Evolutionary conservation across 2,329 filamentous ascomycete genomes (phyloP).

Genomic region (Xylariaceae sp.): DNA sequence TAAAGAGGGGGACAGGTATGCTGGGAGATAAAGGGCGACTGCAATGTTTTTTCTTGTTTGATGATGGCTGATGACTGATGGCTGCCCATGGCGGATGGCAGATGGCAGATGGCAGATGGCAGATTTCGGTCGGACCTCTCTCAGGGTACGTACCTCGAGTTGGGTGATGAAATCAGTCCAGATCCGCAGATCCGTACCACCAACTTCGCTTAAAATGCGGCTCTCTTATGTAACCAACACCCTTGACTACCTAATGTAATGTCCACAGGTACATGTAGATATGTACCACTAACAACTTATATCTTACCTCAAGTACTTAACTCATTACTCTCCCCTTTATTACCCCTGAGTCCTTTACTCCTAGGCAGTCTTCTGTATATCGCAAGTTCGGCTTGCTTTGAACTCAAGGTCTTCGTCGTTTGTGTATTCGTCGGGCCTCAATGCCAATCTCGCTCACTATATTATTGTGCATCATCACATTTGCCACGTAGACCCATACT

Average conservation of each 20-base stretch:
- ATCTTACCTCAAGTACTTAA: no score
- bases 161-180: constrained; percentile 1
- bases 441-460: neutral
- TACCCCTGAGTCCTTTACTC: neutral
- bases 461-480: neutral
- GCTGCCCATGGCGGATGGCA: no score
- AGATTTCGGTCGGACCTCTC: constrained; percentile 8
- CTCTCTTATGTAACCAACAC: constrained; percentile 5
- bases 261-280: neutral
- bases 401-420: no score
- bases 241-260: neutral
- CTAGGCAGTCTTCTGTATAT: no score
- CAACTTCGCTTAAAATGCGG: constrained; percentile 21
- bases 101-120: no score
- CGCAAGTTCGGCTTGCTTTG: no score
- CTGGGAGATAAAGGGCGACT: constrained; percentile 7
- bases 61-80: constrained; percentile 5
- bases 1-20: neutral
- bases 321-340: no score
- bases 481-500: neutral
- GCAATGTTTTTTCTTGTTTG: constrained; percentile 15
- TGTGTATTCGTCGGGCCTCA: neutral
- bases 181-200: no score
- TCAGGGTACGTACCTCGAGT: constrained; percentile 7
- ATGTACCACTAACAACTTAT: neutral